These are phyloP conservation scores for Ensete ventricosum DNA, from an alignment of 176 grass and related monocot genomes.

Conservation along the genomic window DNA sequence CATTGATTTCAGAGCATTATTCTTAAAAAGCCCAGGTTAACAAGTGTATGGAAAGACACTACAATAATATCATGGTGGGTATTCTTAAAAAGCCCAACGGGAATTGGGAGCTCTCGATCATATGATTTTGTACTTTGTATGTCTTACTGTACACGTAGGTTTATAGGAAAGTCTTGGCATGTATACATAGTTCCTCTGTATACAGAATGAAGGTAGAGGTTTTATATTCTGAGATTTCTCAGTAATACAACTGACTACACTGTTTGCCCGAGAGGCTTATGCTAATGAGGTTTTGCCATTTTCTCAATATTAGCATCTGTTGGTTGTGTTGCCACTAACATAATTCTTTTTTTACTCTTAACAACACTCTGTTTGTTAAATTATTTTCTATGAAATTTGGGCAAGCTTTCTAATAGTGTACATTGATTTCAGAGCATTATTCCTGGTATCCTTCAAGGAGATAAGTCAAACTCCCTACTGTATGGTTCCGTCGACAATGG, in stretches of 20 bases:
- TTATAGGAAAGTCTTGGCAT: not conserved
- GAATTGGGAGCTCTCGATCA: not conserved
- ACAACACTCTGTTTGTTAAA: no score
- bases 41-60: not conserved
- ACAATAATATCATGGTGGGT: not conserved
- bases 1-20: constrained; percentile 68
- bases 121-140: not conserved
- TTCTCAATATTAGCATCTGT: no score
- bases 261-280: not conserved
- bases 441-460: constrained; percentile 99
- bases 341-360: no score
- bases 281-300: no score
- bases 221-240: not conserved
- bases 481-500: constrained; percentile 99
- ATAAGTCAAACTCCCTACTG: constrained; percentile 90
- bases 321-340: no score
- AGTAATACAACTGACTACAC: not conserved
- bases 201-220: no score
- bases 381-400: no score
- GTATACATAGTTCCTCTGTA: no score
- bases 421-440: constrained; percentile 68
- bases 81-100: not conserved
- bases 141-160: not conserved
- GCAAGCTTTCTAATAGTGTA: no score
- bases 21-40: not conserved